Base-by-base conservation (phyloP, 768 basidiomycete species). In the Leucocoprinus leucothites region DNA sequence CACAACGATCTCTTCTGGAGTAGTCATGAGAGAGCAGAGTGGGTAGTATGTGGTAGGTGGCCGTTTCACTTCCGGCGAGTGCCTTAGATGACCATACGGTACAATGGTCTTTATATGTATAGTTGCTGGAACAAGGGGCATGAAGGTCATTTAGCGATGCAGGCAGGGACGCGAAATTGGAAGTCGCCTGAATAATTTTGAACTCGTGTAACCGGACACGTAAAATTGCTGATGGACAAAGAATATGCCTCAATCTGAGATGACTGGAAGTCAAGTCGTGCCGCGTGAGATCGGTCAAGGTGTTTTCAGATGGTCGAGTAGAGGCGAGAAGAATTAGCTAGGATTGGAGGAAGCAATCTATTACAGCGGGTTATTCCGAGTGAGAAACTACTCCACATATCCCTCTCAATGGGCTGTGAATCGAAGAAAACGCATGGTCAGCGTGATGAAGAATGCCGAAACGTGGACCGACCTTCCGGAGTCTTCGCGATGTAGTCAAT, bases 401-500 rank as follows among this genome's bases (percentile, higher is more conserved):
- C 56, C 59, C 66, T 78, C 73, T 78, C 73, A 84, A 47, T 77
- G 76, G 60, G 83, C 82, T 85, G 57, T 48, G 45, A 60, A 58
- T 55, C 59, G 54, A 66, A 60, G 47, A 38, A 59, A 50, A 57
- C 57, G 58, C 51, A 48, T 16, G 58, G 58, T 63, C 44, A 65
- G 61, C 57, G 50, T 48, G 38, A 60, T 57, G 31, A 43, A 57
- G 49, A 34, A 52, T 44, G 26, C 45, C 47, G 24, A 51, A 58
- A 60, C 54, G 40, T 46, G 38, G 42, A 49, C 71, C 34, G 53
- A 89, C 91, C 91, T 78, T 91, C 91, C 56, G 91, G 91, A 41
- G 93, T 94, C 78, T 94, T 93, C 61, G 82, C 84, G 71, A 98
- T 89, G 69, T 98, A 98, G 70, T 97, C 91, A 67, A 98, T 91